Conservation (phyloP, 495 filamentous ascomycete species). For the Penicillium dipodomyicola region DNA sequence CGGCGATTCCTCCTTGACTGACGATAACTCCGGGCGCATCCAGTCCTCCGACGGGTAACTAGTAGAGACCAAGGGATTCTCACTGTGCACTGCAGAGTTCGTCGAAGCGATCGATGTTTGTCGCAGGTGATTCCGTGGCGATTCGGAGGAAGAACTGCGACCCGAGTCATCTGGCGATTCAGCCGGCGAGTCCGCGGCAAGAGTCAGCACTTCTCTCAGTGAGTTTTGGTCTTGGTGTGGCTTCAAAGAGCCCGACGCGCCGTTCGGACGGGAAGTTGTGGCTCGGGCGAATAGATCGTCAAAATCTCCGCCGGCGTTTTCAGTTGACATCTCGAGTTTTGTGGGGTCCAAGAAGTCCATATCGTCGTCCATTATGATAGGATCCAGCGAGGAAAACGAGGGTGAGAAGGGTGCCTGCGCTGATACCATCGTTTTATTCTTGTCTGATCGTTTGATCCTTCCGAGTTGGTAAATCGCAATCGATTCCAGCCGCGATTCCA, state of each 20-base stretch:
- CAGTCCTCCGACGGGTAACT: conserved; percentile 41
- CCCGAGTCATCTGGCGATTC: conserved; percentile 46
- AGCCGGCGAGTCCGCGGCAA: conserved; percentile 42
- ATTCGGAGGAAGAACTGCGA: conserved; percentile 46
- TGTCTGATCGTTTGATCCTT: conserved; percentile 6
- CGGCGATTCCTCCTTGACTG: conserved; percentile 40
- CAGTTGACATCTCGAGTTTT: conserved; percentile 36
- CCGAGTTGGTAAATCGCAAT: not conserved
- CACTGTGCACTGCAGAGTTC: conserved; percentile 42
- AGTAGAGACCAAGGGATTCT: conserved; percentile 36
- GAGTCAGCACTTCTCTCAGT: conserved; percentile 35
- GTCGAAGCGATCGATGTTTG: conserved; percentile 42
- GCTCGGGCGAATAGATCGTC: conserved; percentile 43
- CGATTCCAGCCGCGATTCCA: not conserved
- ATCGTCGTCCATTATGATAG: conserved; percentile 48
- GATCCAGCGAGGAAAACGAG: conserved; percentile 42
- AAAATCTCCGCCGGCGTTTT: conserved; percentile 43
- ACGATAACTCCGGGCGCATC: conserved; percentile 40
- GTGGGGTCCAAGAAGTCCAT: conserved; percentile 46
- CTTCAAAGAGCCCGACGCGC: conserved; percentile 32
- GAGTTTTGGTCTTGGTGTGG: conserved; percentile 36
- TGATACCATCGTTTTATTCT: conserved; percentile 40
- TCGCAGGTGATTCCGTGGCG: conserved; percentile 42
- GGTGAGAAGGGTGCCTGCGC: conserved; percentile 41
- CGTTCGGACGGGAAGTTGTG: conserved; percentile 31